Conservation (phyloP, 495 filamentous ascomycete genomes). For the Parmelia sp. region DNA sequence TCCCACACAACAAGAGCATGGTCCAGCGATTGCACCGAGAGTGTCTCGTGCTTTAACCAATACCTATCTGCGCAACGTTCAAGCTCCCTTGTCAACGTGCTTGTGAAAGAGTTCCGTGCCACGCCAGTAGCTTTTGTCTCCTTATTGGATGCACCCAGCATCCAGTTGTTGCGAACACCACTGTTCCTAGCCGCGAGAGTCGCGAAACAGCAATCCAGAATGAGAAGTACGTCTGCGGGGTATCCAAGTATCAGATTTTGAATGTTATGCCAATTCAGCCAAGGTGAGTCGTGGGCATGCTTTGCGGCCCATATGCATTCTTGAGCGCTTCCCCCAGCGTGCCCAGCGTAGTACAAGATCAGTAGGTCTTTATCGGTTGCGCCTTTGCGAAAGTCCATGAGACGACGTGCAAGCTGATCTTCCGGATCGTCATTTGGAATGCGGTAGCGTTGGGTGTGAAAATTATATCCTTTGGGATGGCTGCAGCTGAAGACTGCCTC, state of each 20-base stretch:
- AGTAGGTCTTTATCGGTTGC: not conserved
- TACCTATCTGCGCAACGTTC: constrained; percentile 11
- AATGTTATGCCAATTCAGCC: constrained; percentile 16
- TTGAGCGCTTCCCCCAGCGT: constrained; percentile 10
- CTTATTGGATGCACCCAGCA: constrained; percentile 18
- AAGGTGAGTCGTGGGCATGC: not conserved
- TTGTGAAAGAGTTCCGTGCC: constrained; percentile 16
- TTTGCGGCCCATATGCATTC: constrained; percentile 12
- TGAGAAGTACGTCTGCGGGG: constrained; percentile 14
- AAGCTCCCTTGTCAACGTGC: constrained; percentile 11
- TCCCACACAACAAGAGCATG: constrained; percentile 8
- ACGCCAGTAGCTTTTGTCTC: constrained; percentile 14
- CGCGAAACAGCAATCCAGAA: constrained; percentile 22
- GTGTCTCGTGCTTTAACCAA: not conserved
- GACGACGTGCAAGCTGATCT: not conserved
- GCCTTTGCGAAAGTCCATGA: constrained; percentile 9
- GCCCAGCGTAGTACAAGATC: constrained; percentile 16
- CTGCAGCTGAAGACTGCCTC: constrained; percentile 8
- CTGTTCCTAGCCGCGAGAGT: constrained; percentile 16
- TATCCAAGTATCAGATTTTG: constrained; percentile 14
- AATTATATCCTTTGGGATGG: constrained; percentile 7
- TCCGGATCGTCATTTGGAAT: constrained; percentile 15
- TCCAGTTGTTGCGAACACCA: constrained; percentile 12
- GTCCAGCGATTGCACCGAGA: constrained; percentile 6
- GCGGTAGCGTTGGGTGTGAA: constrained; percentile 9